A percentile compares a stretch with the other conserved stretches of the same genome.
phyloP scores from a whole-genome alignment of 768 basidiomycete genomes.

The Macrolepiota fuliginosa region DNA sequence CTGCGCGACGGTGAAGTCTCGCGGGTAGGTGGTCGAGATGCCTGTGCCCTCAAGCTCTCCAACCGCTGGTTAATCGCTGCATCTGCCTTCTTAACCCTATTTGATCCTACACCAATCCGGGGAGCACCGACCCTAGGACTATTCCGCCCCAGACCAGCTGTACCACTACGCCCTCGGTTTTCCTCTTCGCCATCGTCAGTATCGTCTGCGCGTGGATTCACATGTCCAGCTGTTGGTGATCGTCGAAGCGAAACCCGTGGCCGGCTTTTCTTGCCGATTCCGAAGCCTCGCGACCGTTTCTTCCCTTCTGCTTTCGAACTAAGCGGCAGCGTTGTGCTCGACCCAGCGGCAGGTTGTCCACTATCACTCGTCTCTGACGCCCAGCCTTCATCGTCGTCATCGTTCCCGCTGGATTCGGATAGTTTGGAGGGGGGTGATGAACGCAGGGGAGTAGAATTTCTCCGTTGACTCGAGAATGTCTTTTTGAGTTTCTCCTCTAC shows the following conservation, averaged over 20 bases:
- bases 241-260: constrained; percentile 3
- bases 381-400: constrained; percentile 64
- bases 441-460: neutral
- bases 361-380: constrained; percentile 51
- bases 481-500: constrained; percentile 15
- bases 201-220: neutral
- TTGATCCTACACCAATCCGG: constrained; percentile 7
- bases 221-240: neutral
- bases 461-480: neutral
- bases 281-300: constrained; percentile 5
- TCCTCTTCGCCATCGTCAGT: constrained; percentile 1
- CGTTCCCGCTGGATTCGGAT: constrained; percentile 18
- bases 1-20: constrained; percentile 45
- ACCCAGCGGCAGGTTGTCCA: constrained; percentile 12
- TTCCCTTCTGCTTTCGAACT: constrained; percentile 13
- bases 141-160: constrained; percentile 13
- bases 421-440: constrained; percentile 14
- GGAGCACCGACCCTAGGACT: constrained; percentile 3
- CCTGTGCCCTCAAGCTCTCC: constrained; percentile 28
- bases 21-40: constrained; percentile 29
- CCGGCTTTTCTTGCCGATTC: constrained; percentile 5
- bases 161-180: constrained; percentile 2
- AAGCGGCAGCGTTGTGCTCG: neutral
- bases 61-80: constrained; percentile 27
- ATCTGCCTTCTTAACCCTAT: constrained; percentile 25